Evolutionary conservation across 495 filamentous ascomycete species (phyloP).

Genomic region (Chaetomium fimeti): DNA sequence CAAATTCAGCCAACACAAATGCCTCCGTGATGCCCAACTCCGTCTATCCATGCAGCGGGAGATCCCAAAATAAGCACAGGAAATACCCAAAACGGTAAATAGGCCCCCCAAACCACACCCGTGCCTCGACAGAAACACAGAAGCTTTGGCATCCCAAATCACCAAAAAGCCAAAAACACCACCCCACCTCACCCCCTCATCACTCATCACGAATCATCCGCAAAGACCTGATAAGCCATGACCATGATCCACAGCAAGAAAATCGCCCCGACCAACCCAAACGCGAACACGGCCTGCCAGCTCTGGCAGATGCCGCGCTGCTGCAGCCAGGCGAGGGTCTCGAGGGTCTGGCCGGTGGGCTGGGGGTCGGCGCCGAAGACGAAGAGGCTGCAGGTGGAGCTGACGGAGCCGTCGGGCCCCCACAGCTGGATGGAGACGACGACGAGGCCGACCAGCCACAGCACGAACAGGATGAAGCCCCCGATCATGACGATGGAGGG

Average conservation of each 20-base stretch:
- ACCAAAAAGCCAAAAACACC: not conserved
- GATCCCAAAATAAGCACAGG: not conserved
- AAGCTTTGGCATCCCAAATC: not conserved
- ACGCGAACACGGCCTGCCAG: slow-evolving; percentile 64
- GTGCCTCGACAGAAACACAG: not conserved
- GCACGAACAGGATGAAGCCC: slow-evolving; percentile 88
- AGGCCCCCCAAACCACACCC: not conserved
- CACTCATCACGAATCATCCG: slow-evolving; percentile 31
- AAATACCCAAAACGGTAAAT: not conserved
- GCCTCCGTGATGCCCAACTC: not conserved
- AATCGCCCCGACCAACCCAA: slow-evolving; percentile 73
- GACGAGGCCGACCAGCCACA: slow-evolving; percentile 90
- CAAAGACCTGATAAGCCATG: slow-evolving; percentile 85
- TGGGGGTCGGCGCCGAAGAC: slow-evolving; percentile 53
- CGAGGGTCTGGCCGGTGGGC: slow-evolving; percentile 59
- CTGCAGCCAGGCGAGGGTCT: slow-evolving; percentile 82
- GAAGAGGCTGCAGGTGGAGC: slow-evolving; percentile 73
- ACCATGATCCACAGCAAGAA: slow-evolving; percentile 95
- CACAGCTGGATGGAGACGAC: slow-evolving; percentile 88
- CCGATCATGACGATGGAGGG: slow-evolving; percentile 87
- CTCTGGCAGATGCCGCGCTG: slow-evolving; percentile 81
- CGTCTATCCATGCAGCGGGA: not conserved
- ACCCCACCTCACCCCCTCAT: not conserved
- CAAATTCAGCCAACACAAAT: too few species aligned
- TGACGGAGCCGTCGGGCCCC: slow-evolving; percentile 71